Conservation (phyloP, 148 eudicot genomes). For the Rhododendron vialii region DNA sequence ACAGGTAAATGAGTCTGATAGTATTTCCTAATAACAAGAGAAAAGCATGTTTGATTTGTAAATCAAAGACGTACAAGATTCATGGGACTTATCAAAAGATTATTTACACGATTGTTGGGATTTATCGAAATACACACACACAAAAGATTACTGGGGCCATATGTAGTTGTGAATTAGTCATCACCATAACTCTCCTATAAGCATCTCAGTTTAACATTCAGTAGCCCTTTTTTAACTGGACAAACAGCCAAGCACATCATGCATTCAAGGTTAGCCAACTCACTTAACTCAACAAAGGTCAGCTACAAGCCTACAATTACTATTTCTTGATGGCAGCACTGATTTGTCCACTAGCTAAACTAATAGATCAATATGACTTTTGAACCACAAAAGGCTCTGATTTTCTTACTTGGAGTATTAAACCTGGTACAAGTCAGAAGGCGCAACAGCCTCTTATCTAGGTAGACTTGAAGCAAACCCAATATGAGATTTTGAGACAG, state of each 20-base stretch:
- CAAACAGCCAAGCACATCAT: slow-evolving; percentile 3
- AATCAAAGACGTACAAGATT: neutral
- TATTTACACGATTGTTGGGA: neutral
- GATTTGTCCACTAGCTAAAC: neutral
- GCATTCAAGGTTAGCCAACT: neutral
- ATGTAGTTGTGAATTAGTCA: neutral
- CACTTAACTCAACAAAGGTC: neutral
- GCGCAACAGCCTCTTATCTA: neutral
- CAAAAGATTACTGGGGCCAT: neutral
- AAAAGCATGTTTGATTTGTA: neutral
- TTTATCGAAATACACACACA: neutral
- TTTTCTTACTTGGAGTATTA: neutral
- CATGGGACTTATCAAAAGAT: neutral
- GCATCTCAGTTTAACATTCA: neutral
- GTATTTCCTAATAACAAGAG: neutral
- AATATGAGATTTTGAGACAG: neutral
- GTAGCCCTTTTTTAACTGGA: neutral
- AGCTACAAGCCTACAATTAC: neutral
- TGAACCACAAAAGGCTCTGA: neutral
- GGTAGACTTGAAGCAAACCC: neutral
- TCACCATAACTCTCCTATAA: neutral
- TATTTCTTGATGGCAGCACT: neutral
- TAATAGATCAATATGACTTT: neutral
- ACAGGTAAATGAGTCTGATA: neutral
- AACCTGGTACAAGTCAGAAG: neutral